Evolutionary conservation across 306 rosid species (phyloP).

Genomic region (Begonia peltatifolia): DNA sequence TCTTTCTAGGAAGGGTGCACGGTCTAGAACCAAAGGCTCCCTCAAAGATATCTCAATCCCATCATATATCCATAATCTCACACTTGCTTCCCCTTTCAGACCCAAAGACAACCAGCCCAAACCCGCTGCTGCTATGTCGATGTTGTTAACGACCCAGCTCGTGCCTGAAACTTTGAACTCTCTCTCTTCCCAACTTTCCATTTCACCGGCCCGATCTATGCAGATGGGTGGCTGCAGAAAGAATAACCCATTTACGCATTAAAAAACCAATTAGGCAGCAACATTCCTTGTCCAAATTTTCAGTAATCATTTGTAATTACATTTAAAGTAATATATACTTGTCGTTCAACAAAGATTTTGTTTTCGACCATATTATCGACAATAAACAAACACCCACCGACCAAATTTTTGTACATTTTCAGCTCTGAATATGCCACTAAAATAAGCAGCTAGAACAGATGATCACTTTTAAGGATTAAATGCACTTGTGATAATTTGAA

Average conservation of each 20-base stretch:
- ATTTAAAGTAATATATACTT: not conserved
- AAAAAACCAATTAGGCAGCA: not conserved
- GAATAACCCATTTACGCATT: conserved; percentile 3
- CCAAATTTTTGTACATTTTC: no score
- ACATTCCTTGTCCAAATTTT: no score
- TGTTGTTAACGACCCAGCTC: conserved; percentile 72
- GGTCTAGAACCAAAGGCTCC: conserved; percentile 81
- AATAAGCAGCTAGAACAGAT: not conserved
- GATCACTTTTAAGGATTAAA: not conserved
- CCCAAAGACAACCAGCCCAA: conserved; percentile 74
- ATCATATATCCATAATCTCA: conserved; percentile 51
- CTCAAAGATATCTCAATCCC: conserved; percentile 65
- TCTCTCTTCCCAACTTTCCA: conserved; percentile 56
- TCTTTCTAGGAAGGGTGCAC: conserved; percentile 59
- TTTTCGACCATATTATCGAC: no score
- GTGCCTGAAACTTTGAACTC: conserved; percentile 61
- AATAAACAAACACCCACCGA: no score
- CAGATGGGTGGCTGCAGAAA: conserved; percentile 67
- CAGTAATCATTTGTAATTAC: no score
- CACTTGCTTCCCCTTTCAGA: conserved; percentile 78
- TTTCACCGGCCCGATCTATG: conserved; percentile 32
- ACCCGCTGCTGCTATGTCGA: conserved; percentile 67
- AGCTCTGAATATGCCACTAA: no score
- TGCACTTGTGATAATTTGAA: conserved; percentile 2
- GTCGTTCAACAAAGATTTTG: not conserved